A percentile compares a stretch with the other conserved stretches of the same genome.
Conservation (phyloP, 1,139 yeast genomes). For the Kazachstania sp. region DNA sequence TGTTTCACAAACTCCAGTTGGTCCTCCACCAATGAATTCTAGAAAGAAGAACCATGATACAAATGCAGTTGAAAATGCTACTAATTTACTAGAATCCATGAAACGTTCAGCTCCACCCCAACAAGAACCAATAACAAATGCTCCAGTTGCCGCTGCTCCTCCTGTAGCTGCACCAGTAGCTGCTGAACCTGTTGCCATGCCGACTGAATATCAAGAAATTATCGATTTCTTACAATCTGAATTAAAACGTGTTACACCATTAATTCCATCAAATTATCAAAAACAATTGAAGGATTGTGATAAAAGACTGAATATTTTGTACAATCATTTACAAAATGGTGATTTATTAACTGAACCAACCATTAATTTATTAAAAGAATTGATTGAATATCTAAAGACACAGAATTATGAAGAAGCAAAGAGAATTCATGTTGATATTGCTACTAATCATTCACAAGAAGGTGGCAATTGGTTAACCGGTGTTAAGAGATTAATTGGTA, state of each 20-base stretch:
- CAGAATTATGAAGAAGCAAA: conserved; percentile 57
- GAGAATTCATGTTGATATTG: conserved; percentile 48
- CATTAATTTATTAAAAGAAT: conserved; percentile 42
- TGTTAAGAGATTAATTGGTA: conserved; percentile 75
- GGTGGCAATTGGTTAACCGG: conserved; percentile 93
- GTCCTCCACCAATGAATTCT: conserved; percentile 9
- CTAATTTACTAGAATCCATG: conserved; percentile 16
- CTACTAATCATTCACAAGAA: conserved; percentile 61
- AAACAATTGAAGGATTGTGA: conserved; percentile 77
- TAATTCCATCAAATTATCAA: conserved; percentile 63
- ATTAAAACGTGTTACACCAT: conserved; percentile 58
- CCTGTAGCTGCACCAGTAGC: conserved; percentile 7
- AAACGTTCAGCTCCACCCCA: conserved; percentile 11
- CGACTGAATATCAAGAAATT: conserved; percentile 51
- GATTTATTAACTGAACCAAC: conserved; percentile 56
- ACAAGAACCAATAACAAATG: neutral
- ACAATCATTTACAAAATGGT: conserved; percentile 70
- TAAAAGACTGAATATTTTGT: conserved; percentile 67
- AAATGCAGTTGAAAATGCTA: conserved; percentile 19
- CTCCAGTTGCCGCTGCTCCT: conserved; percentile 8
- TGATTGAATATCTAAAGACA: conserved; percentile 44
- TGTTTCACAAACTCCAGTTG: conserved; percentile 3
- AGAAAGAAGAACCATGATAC: conserved; percentile 10
- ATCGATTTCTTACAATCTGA: conserved; percentile 46
- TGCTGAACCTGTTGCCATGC: conserved; percentile 33